These are phyloP conservation scores for Margaritispora aquatica DNA, from an alignment of 495 filamentous ascomycete genomes.

Conservation along the genomic window DNA sequence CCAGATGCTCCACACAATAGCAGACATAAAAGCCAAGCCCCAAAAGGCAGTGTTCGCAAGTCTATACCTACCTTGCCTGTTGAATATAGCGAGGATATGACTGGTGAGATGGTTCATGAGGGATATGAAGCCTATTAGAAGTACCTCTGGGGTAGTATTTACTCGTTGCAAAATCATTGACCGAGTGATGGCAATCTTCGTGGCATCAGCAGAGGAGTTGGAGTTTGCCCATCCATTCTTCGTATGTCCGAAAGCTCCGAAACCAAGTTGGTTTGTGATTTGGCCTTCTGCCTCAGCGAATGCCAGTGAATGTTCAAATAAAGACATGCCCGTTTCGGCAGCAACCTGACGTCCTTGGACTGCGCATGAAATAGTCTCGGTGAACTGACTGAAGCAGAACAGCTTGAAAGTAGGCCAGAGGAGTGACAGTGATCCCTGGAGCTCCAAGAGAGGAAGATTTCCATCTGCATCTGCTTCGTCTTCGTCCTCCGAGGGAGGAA, in stretches of 20 bases:
- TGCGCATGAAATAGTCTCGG: conserved; percentile 81
- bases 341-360: conserved; percentile 76
- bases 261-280: conserved; percentile 66
- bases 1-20: conserved; percentile 65
- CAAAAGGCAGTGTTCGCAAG: conserved; percentile 83
- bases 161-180: conserved; percentile 51
- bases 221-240: conserved; percentile 21
- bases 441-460: conserved; percentile 35
- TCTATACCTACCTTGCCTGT: conserved; percentile 68
- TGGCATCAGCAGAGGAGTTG: conserved; percentile 30
- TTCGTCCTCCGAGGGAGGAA: conserved; percentile 33
- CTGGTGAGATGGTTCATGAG: conserved; percentile 83
- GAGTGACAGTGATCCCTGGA: conserved; percentile 67
- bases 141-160: conserved; percentile 85
- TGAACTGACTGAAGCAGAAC: conserved; percentile 77
- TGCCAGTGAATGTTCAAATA: conserved; percentile 93
- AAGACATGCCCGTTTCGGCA: conserved; percentile 90
- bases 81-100: conserved; percentile 72
- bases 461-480: conserved; percentile 27
- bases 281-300: conserved; percentile 94
- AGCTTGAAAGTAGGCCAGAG: conserved; percentile 86
- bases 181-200: conserved; percentile 43
- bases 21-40: conserved; percentile 80
- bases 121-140: conserved; percentile 82
- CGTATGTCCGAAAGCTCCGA: conserved; percentile 52